These are phyloP conservation scores for Daucus carota DNA, from an alignment of 129 eudicot species.

Conservation along the genomic window DH1_v3.0 NC_030389.2:16478501-16479000, in stretches of 20 bases:
- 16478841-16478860: background rate
- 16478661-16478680: conserved; percentile 77
- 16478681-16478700: conserved; percentile 61
- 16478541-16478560: conserved; percentile 34
- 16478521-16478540: conserved; percentile 34
- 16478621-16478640: conserved; percentile 37
- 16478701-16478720: conserved; percentile 84
- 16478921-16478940: conserved; percentile 89
- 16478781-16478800: conserved; percentile 93
- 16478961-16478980: conserved; percentile 89
- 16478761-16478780: conserved; percentile 89
- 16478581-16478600: conserved; percentile 56
- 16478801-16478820: conserved; percentile 99
- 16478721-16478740: conserved; percentile 54
- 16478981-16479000: conserved; percentile 85
- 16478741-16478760: conserved; percentile 88
- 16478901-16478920: conserved; percentile 84
- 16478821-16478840: conserved; percentile 61
- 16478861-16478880: background rate
- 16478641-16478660: conserved; percentile 52
- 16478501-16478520: conserved; percentile 19
- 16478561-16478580: conserved; percentile 42
- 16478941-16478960: conserved; percentile 91
- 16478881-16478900: conserved; percentile 8
- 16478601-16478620: conserved; percentile 51